phyloP scores from a whole-genome alignment of 805 yeast species.

The Debaryomyces hansenii region DNA sequence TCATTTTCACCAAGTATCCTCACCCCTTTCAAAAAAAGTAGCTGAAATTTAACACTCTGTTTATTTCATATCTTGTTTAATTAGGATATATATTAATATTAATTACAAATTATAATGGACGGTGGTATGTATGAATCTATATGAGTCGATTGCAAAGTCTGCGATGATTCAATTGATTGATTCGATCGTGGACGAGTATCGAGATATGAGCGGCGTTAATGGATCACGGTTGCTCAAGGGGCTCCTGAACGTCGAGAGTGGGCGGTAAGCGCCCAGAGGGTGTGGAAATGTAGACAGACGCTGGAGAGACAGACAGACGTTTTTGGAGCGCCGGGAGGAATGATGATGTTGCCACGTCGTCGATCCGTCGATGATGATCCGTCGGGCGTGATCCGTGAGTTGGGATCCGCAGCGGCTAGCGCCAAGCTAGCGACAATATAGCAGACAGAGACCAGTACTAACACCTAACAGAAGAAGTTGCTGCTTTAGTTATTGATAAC shows the following conservation, averaged over 20 bases:
- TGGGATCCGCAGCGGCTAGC: not conserved
- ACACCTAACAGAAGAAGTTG: conserved; percentile 43
- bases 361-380: too few relatives aligned
- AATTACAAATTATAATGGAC: conserved; percentile 46
- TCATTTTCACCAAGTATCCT: not conserved
- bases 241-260: not conserved
- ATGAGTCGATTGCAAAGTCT: not conserved
- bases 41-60: conserved; percentile 4
- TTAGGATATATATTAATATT: not conserved
- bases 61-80: not conserved
- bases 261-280: not conserved
- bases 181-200: conserved; percentile 5
- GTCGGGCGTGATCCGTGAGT: not conserved
- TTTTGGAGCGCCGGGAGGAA: not conserved
- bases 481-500: conserved; percentile 88
- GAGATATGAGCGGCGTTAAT: not conserved
- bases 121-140: conserved; percentile 49
- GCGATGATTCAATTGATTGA: conserved; percentile 9
- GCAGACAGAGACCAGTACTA: conserved; percentile 14
- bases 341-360: too few relatives aligned
- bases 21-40: conserved; percentile 3
- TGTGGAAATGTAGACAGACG: not conserved
- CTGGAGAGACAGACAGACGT: not conserved
- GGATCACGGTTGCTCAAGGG: not conserved
- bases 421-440: not conserved